Percentiles rank a stretch among this genome's conserved stretches.
phyloP scores from a whole-genome alignment of 805 yeast species.

The Cyberlindnera samutprakarnensis region DNA sequence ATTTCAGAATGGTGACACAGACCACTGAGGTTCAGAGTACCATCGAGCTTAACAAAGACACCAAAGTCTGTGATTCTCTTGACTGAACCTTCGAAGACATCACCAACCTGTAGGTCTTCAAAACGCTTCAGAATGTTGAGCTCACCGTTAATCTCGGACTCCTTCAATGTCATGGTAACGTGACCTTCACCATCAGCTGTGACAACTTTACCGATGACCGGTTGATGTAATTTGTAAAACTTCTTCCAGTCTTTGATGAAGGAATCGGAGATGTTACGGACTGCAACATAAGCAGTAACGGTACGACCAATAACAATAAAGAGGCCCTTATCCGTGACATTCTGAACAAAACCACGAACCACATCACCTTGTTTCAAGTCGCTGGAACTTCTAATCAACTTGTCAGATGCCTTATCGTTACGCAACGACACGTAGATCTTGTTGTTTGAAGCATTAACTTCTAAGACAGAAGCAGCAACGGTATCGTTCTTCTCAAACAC shows the following conservation, averaged over 20 bases:
- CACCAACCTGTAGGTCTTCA: constrained; percentile 63
- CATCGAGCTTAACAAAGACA: constrained; percentile 77
- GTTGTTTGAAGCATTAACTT: constrained; percentile 31
- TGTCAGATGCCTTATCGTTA: constrained; percentile 42
- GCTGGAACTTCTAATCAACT: constrained; percentile 34
- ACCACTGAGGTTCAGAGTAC: constrained; percentile 70
- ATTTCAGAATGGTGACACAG: constrained; percentile 82
- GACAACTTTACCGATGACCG: constrained; percentile 66
- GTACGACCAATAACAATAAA: constrained; percentile 69
- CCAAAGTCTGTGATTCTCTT: constrained; percentile 81
- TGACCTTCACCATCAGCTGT: constrained; percentile 54
- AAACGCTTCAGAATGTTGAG: constrained; percentile 49
- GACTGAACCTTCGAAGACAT: constrained; percentile 69
- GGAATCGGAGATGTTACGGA: constrained; percentile 74
- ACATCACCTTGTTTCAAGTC: constrained; percentile 65
- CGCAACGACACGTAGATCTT: constrained; percentile 62
- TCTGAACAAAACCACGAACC: constrained; percentile 75
- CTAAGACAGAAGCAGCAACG: constrained; percentile 46
- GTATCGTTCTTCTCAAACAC: constrained; percentile 44
- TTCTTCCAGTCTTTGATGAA: constrained; percentile 85
- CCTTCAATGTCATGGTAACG: constrained; percentile 72
- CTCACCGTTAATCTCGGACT: constrained; percentile 71
- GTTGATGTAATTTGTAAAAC: constrained; percentile 60
- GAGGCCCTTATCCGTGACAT: constrained; percentile 67
- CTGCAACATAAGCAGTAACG: constrained; percentile 72